Base-by-base conservation (phyloP, 2,329 filamentous ascomycete species). In the Alternaria sp. region DNA sequence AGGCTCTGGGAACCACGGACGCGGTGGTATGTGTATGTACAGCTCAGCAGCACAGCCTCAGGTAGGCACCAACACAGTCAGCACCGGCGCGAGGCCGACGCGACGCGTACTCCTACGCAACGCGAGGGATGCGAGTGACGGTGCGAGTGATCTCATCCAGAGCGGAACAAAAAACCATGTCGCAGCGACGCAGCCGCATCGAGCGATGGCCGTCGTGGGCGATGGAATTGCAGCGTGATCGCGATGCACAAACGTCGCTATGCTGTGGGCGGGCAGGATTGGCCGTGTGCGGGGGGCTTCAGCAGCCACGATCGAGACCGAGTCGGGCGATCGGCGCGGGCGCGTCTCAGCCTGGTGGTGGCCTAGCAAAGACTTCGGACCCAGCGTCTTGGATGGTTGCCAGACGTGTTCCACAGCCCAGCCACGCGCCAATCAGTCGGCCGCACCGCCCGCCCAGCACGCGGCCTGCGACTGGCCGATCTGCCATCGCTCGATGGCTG, bases 341-440 rank as follows among this genome's bases (percentile, higher is more conserved):
- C 18, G 45, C 50, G 43, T 58, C 61, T 54, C 58, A 58, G 47
- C n/a, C 49, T 20, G 49, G 33, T 10, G 25, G 30, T 47, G 30
- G 60, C 54, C 60, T 26, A 51, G 60, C n/a, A 49, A 55, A 51
- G 15, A 25, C 50, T 49, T 51, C 15, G 25, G 56, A 55, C 61
- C 61, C 63, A 51, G 61, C 18, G 33, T 26, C 28, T 46, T 28
- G 55, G 60, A 45, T 50, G 55, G 20, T 15, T 55, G 55, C 50
- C 41, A 25, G 25, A 37, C 30, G 54, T 43, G 60, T 61, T 49
- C 58, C 58, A 60, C 41, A 15, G 21, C 23, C 49, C 33, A n/a
- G 43, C 37, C 41, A 44, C 41, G 43, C 37, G 41, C 67, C 62
- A 69, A 69, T 69, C 65, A 65, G 37, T 47, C 23, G n/a, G 15